Evolutionary conservation across 176 grass and related monocot genomes (phyloP).

Genomic region (Aegilops bicornis): DNA sequence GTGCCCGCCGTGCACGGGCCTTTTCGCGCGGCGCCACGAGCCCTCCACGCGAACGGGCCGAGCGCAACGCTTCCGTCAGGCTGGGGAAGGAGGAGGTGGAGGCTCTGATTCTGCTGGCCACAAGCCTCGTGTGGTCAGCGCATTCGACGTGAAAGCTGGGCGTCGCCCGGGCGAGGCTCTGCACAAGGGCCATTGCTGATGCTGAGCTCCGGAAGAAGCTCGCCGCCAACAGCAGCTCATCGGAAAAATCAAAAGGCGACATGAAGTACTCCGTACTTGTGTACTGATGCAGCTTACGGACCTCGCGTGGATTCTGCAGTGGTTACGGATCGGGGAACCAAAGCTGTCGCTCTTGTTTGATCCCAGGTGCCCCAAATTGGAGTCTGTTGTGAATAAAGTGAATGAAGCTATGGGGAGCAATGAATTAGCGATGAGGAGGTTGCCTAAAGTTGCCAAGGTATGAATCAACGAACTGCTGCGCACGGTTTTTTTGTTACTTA

Average conservation of each 20-base stretch:
- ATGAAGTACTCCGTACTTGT: too few species aligned
- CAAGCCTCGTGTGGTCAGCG: slow-evolving; percentile 46
- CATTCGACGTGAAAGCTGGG: slow-evolving; percentile 58
- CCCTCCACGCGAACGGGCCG: slow-evolving; percentile 35
- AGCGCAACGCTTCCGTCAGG: slow-evolving; percentile 56
- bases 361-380: neutral
- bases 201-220: slow-evolving; percentile 40
- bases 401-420: too few species aligned
- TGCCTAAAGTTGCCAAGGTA: too few species aligned
- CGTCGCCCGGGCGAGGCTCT: slow-evolving; percentile 27
- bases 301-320: neutral
- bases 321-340: slow-evolving; percentile 41
- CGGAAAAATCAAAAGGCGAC: slow-evolving; percentile 41
- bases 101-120: slow-evolving; percentile 41
- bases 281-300: too few species aligned
- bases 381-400: too few species aligned
- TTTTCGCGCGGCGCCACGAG: slow-evolving; percentile 65
- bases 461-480: too few species aligned
- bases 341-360: too few species aligned
- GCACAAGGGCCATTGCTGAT: slow-evolving; percentile 31
- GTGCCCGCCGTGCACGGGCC: slow-evolving; percentile 52
- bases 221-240: slow-evolving; percentile 34
- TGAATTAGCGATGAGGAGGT: too few species aligned
- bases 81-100: slow-evolving; percentile 47
- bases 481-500: too few species aligned